Evolutionary conservation across 352 stramenopile genomes (phyloP), one percentile per base, ranked within the genome.

Genomic region (Globisporangium nodosum): DNA sequence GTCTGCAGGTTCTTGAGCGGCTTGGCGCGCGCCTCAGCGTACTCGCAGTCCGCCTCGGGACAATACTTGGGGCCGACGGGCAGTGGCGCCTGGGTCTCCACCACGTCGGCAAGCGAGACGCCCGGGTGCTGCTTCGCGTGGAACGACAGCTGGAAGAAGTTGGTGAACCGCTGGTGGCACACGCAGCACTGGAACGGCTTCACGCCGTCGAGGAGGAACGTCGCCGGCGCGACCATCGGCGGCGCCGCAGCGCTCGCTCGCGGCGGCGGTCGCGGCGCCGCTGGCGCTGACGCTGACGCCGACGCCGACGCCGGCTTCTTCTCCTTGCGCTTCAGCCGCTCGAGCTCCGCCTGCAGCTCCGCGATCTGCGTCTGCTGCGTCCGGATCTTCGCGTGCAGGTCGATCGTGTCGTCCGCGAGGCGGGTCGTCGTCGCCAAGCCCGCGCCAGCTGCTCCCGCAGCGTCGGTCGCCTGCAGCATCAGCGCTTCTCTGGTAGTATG

Each of bases 81-180:
- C 24, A 86, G 48, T 30, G 78, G 74, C 39, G 56, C 39, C 50
- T 89, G 74, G 12, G 56, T 46, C 24, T 69, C 68, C 40, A 70
- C 64, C 9, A 87, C 73, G 43, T 75, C 55, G 3, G 55, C 42
- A 24, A 77, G 65, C 2, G 65, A 52, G 16, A 42, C 42, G 4
- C 61, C 63, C 6, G 76, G 67, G 51, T 88, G 76, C 63, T 87
- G 74, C 58, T 88, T 88, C 33, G 59, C 73, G 50, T 88, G 76
- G 60, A 87, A 88, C 8, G 74, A 74, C n/a, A 88, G 73, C 60
- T 88, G 78, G 57, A 82, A 88, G 57, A 77, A 88, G 50, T 87
- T 88, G 58, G 71, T 61, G 61, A 87, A 87, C 21, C 69, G 74
- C 24, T 77, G 77, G 45, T 62, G 54, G 52, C 76, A 84, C 21